Conservation (phyloP, 306 rosid species). For the Elaeagnus macrophylla region DNA sequence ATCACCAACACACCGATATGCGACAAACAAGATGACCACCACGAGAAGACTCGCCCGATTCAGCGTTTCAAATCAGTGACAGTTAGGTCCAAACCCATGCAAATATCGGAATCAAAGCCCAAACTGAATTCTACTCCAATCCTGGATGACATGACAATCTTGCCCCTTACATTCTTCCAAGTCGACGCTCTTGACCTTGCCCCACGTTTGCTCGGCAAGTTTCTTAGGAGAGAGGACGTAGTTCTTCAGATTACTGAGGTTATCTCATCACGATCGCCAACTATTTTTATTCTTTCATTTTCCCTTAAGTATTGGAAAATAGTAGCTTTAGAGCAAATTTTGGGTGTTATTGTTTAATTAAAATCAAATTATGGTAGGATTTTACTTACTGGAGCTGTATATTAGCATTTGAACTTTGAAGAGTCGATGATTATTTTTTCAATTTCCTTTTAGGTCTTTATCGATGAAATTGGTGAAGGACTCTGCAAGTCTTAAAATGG, state of each 20-base stretch:
- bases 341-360: too few species aligned
- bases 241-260: slow-evolving; percentile 93
- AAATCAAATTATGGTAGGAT: too few species aligned
- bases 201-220: slow-evolving; percentile 80
- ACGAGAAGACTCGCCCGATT: slow-evolving; percentile 11
- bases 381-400: too few species aligned
- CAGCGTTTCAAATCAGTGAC: slow-evolving; percentile 21
- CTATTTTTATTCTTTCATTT: neutral
- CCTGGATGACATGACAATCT: slow-evolving; percentile 20
- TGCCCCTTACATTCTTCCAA: slow-evolving; percentile 51
- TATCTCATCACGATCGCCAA: neutral
- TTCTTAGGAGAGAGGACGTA: slow-evolving; percentile 62
- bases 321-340: neutral
- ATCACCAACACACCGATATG: slow-evolving; percentile 16
- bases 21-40: neutral
- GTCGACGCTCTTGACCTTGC: slow-evolving; percentile 81
- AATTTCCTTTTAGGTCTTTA: too few species aligned
- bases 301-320: slow-evolving; percentile 1
- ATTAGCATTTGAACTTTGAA: too few species aligned
- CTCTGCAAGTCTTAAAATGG: too few species aligned
- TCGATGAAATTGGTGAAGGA: too few species aligned
- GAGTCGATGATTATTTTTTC: too few species aligned
- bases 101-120: slow-evolving; percentile 3
- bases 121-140: slow-evolving; percentile 10
- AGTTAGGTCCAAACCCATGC: slow-evolving; percentile 15